Conservation (phyloP, 805 yeast genomes). For the Saturnispora kantuleensis region DNA sequence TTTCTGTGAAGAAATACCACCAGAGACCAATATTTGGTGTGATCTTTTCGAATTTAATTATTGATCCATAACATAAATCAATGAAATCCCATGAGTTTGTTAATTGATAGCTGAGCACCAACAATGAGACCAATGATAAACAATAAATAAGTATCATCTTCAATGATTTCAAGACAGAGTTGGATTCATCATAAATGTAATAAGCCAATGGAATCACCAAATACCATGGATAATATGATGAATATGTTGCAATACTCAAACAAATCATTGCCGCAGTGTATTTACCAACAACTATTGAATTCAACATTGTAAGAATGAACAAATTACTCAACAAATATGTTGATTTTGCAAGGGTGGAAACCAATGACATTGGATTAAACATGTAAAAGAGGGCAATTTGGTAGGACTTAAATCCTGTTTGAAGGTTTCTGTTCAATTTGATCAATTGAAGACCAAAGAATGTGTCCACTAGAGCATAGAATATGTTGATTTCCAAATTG, state of each 20-base stretch:
- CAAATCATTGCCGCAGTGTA: constrained; percentile 37
- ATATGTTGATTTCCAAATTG: constrained; percentile 21
- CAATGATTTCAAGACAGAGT: constrained; percentile 9
- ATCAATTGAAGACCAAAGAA: constrained; percentile 46
- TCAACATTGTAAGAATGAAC: constrained; percentile 39
- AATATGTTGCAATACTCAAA: constrained; percentile 54
- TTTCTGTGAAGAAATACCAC: constrained; percentile 98
- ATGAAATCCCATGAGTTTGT: constrained; percentile 37
- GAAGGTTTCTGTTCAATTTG: constrained; percentile 34
- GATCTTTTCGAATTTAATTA: constrained; percentile 55
- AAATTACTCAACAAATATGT: constrained; percentile 53
- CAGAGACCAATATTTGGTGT: constrained; percentile 90
- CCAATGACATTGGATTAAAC: constrained; percentile 70
- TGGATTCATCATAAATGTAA: constrained; percentile 12
- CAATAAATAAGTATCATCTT: constrained; percentile 24
- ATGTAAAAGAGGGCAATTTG: constrained; percentile 43
- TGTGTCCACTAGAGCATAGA: constrained; percentile 54
- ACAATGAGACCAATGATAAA: constrained; percentile 21
- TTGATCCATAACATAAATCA: constrained; percentile 45
- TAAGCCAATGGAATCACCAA: constrained; percentile 49
- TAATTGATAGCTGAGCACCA: constrained; percentile 31
- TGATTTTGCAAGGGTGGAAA: constrained; percentile 61
- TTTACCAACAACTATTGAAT: constrained; percentile 34
- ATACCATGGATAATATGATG: constrained; percentile 53
- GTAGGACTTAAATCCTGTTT: constrained; percentile 13